Evolutionary conservation across 2,329 filamentous ascomycete genomes (phyloP), one percentile per base, ranked within the genome.

Genomic region (Passalora sequoiae): DNA sequence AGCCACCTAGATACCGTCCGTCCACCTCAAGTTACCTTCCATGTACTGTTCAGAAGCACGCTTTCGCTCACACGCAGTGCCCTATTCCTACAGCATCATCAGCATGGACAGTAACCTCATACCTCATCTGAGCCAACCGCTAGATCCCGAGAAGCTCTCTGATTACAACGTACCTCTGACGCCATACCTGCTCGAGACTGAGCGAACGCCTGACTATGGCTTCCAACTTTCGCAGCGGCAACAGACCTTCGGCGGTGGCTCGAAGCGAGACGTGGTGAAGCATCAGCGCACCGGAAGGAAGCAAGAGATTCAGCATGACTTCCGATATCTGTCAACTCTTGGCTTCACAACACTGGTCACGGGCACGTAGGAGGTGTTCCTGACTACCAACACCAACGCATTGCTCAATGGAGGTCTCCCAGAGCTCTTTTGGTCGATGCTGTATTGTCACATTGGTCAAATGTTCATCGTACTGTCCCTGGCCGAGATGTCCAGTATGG

Each of bases 291-390:
- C 17, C 10, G 33, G 20, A 6, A 46, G 47, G 16, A 51, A 53
- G 20, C 49, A 50, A 33, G 45, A 56, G 24, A 50, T 58, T 12
- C 54, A 54, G 21, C 46, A 43, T 20, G 54, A 55, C 15, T 58
- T 59, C 33, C 50, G 54, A 6, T 45, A 51, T 7, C 35, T 58
- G 4, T 54, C 53, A 1, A 55, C 48, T 4, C 48, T 60, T 6
- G 69, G 69, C 6, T 74, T 75, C 47, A 67, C 67, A 12, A 72
- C 70, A 41, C 69, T 71, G 6, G 67, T 74, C 19, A 69, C 74
- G 49, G 70, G 70, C 30, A 76, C 67, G 12, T 72, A 13, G 25
- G 38, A 40, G 27, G 38, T 30, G 36, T 38, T 38, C 22, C 42
- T 57, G 7, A 51, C 54, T 3, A 49, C 54, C 4, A 61, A 56